phyloP scores from a whole-genome alignment of 2,329 filamentous ascomycete genomes.

The Fusarium sacchari region DNA sequence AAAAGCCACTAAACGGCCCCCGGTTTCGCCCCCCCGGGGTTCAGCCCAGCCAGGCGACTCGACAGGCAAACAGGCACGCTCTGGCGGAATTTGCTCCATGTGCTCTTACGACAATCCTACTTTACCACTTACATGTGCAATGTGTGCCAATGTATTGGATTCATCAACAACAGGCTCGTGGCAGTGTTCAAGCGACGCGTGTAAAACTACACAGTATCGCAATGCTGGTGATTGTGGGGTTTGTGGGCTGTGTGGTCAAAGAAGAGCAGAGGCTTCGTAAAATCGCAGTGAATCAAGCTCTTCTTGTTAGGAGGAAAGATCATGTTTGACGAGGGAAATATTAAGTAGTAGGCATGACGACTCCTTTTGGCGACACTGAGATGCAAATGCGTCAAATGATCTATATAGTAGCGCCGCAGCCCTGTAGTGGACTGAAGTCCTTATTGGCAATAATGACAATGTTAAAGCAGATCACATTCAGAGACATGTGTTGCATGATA shows the following conservation, averaged over 20 bases:
- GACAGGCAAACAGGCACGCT: background rate
- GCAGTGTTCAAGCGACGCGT: slow-evolving; percentile 68
- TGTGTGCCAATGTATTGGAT: slow-evolving; percentile 77
- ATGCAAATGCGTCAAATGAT: background rate
- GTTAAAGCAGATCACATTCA: background rate
- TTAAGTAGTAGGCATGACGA: background rate
- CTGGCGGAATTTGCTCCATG: slow-evolving; percentile 59
- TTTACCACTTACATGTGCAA: slow-evolving; percentile 67
- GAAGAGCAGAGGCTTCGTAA: slow-evolving; percentile 35
- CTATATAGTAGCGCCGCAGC: background rate
- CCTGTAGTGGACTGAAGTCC: background rate
- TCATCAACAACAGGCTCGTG: slow-evolving; percentile 67
- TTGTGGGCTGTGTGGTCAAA: slow-evolving; percentile 75
- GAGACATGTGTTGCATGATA: background rate
- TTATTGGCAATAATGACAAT: background rate
- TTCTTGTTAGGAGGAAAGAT: background rate
- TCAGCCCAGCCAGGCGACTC: background rate
- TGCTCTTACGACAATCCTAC: slow-evolving; percentile 74
- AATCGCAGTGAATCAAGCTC: background rate
- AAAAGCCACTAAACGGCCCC: background rate
- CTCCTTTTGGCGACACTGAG: background rate
- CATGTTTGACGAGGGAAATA: background rate
- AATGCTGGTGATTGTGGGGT: slow-evolving; percentile 76
- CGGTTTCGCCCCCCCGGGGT: background rate
- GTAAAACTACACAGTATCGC: slow-evolving; percentile 66